Percentiles rank a stretch among this genome's conserved stretches.
Conservation (phyloP, 331 rosid genomes). For the Saraca asoca region DNA sequence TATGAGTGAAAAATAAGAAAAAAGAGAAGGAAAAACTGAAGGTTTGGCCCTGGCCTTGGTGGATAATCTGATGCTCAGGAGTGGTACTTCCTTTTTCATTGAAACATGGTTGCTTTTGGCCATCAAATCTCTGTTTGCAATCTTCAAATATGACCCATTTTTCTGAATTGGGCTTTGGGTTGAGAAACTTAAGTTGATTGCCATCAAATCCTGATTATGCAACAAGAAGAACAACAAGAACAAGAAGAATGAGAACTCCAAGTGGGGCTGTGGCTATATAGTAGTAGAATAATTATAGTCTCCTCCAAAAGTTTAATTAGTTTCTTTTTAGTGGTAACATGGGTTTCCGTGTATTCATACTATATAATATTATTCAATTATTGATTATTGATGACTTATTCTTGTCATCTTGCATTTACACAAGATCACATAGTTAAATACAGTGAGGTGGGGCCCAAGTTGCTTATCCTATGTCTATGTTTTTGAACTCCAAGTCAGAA, state of each 20-base stretch:
- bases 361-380: constrained; percentile 34
- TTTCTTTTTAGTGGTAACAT: constrained; percentile 16
- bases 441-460: constrained; percentile 44
- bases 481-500: constrained; percentile 37
- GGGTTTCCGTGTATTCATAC: not conserved
- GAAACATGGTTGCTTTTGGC: constrained; percentile 39
- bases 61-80: constrained; percentile 62
- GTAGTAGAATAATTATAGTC: constrained; percentile 23
- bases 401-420: constrained; percentile 42
- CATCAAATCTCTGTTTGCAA: constrained; percentile 42
- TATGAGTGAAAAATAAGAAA: not conserved
- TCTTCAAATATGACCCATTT: constrained; percentile 45
- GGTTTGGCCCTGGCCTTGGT: constrained; percentile 57
- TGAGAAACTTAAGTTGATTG: constrained; percentile 43
- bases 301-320: not conserved
- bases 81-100: constrained; percentile 43
- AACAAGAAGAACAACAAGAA: constrained; percentile 27
- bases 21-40: not conserved
- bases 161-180: constrained; percentile 43
- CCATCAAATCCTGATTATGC: constrained; percentile 48
- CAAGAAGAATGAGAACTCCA: not conserved
- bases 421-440: not conserved
- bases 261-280: constrained; percentile 23
- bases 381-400: constrained; percentile 48
- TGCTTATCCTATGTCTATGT: constrained; percentile 50